Conservation (phyloP, 2,329 filamentous ascomycete species). For the Colletotrichum sp. region DNA sequence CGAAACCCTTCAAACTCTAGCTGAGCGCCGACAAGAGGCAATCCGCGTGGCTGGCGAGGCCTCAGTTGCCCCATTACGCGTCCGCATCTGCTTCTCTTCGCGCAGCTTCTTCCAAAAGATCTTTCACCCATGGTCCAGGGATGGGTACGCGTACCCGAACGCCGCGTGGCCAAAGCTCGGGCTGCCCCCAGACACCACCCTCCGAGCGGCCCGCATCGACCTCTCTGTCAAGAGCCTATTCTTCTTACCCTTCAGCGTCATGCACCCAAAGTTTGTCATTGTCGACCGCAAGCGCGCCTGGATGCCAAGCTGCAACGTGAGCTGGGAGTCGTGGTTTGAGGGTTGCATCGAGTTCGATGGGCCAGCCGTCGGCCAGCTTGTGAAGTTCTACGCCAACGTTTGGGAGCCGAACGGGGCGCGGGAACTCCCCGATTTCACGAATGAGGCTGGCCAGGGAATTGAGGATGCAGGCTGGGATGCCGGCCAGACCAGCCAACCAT, state of each 20-base stretch:
- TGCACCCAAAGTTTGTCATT: constrained; percentile 85
- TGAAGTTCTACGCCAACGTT: constrained; percentile 71
- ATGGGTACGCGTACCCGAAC: constrained; percentile 67
- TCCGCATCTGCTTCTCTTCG: constrained; percentile 80
- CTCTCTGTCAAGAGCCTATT: constrained; percentile 79
- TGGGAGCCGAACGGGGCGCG: constrained; percentile 53
- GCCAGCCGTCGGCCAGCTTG: constrained; percentile 62
- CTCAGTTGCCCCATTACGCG: constrained; percentile 46
- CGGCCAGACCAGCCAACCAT: neutral
- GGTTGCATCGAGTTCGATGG: constrained; percentile 73
- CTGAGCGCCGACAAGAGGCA: constrained; percentile 45
- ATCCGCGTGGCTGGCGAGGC: constrained; percentile 32
- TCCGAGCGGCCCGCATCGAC: constrained; percentile 66
- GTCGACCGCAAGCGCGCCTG: constrained; percentile 71
- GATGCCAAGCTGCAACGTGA: constrained; percentile 83
- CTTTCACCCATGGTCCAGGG: constrained; percentile 68
- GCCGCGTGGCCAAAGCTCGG: constrained; percentile 69
- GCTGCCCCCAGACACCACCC: constrained; percentile 58
- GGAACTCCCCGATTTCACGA: neutral
- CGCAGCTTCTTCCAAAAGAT: constrained; percentile 76
- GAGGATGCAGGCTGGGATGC: neutral
- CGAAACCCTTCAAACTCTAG: constrained; percentile 64
- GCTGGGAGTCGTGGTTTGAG: constrained; percentile 89
- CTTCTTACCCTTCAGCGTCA: constrained; percentile 80
- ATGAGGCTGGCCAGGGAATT: neutral